phyloP scores from a whole-genome alignment of 2,329 filamentous ascomycete species.

The Penicillium sp. region DNA sequence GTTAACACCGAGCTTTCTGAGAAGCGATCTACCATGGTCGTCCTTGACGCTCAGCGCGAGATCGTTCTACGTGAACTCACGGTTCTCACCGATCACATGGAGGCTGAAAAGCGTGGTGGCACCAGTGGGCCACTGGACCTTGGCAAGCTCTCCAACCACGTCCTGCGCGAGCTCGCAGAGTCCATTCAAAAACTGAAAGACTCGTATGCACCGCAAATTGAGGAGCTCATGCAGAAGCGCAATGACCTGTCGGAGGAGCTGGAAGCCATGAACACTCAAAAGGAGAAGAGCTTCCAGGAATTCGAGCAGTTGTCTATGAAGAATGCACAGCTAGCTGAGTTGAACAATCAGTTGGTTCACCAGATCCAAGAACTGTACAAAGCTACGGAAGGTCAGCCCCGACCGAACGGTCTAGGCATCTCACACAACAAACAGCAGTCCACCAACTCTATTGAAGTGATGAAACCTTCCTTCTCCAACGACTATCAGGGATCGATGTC shows the following conservation, averaged over 20 bases:
- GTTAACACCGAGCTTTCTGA: slow-evolving; percentile 85
- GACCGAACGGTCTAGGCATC: slow-evolving; percentile 60
- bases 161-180: slow-evolving; percentile 61
- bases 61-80: slow-evolving; percentile 92
- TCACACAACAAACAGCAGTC: slow-evolving; percentile 54
- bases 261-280: slow-evolving; percentile 74
- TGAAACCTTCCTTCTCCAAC: slow-evolving; percentile 43
- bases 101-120: slow-evolving; percentile 78
- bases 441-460: slow-evolving; percentile 42
- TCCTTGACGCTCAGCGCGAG: slow-evolving; percentile 89
- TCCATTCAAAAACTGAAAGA: slow-evolving; percentile 72
- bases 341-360: slow-evolving; percentile 93
- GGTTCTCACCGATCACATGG: slow-evolving; percentile 82
- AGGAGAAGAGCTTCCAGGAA: slow-evolving; percentile 89
- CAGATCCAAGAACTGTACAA: slow-evolving; percentile 94
- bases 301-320: slow-evolving; percentile 93
- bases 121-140: slow-evolving; percentile 76
- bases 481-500: slow-evolving; percentile 60
- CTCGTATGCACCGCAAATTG: slow-evolving; percentile 70
- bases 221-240: slow-evolving; percentile 84
- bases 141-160: slow-evolving; percentile 63
- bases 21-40: slow-evolving; percentile 93
- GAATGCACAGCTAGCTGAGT: slow-evolving; percentile 87
- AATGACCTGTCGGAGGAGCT: slow-evolving; percentile 84
- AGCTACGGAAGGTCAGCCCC: slow-evolving; percentile 51